Evolutionary conservation across 2,329 filamentous ascomycete genomes (phyloP), one percentile per base, ranked within the genome.

Genomic region (Hyphodiscus sp.): DNA sequence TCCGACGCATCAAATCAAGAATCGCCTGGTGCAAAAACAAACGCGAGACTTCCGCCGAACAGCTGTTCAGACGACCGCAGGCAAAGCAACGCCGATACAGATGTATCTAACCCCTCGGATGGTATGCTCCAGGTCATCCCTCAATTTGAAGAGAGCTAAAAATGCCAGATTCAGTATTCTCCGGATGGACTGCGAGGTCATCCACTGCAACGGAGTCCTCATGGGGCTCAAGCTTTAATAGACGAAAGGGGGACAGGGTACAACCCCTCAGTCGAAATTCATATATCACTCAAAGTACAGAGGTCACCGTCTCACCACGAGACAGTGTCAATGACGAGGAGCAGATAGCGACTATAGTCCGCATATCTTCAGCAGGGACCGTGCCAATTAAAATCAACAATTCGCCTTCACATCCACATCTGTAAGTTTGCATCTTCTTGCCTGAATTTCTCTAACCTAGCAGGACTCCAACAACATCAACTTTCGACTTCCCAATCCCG

Each of bases 91-190:
- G 45, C 48, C 19, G 53, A 58, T 29, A 44, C 52, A 20, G 48
- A 52, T 41, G 19, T 26, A 8, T 61, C 60, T 26, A 56, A 47
- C 48, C 47, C 53, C 20, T 66, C 63, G 19, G 59, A 65, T 48
- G 58, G 64, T 65, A 51, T 33, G 53, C 47, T 43, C 23, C 8
- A 26, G 5, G 11, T 20, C 11, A 26, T 41, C 16, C 19, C 5
- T 38, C 2, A 18, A 26, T 20, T 51, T 13, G 33, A 38, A 10
- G 13, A 49, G 20, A 53, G 41, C 61, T 63, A 50, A 60, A 55
- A 50, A 66, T 59, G n/a, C 55, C 58, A 69, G 76, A 76, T 49
- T 77, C 76, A 4, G 69, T 73, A 2, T 63, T 74, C 30, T 77
- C 76, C 0, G 74, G 69, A 58, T 72, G 72, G 67, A 76, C 75